phyloP scores from a whole-genome alignment of 1,139 yeast species.

The Suhomyces bribrorum region DNA sequence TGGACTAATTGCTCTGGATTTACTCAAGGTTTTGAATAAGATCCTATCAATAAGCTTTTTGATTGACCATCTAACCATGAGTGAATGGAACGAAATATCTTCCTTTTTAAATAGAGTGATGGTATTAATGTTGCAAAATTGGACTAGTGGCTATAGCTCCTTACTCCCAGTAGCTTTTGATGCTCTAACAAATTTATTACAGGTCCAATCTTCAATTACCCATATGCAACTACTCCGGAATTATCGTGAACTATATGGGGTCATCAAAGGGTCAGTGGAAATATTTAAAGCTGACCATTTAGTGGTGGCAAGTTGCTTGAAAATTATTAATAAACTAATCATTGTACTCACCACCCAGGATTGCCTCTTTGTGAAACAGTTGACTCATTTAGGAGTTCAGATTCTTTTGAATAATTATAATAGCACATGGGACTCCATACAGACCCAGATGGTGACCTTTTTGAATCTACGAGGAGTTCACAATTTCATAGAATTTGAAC shows the following conservation, averaged over 20 bases:
- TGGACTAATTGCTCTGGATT: constrained; percentile 38
- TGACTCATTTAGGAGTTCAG: constrained; percentile 34
- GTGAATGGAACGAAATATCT: constrained; percentile 33
- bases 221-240: constrained; percentile 21
- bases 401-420: constrained; percentile 28
- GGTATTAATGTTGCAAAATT: constrained; percentile 7
- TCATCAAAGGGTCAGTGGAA: constrained; percentile 22
- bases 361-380: constrained; percentile 28
- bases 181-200: constrained; percentile 27
- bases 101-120: constrained; percentile 26
- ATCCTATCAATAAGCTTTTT: constrained; percentile 35
- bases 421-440: constrained; percentile 35
- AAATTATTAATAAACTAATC: constrained; percentile 41
- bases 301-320: constrained; percentile 28
- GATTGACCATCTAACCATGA: constrained; percentile 38
- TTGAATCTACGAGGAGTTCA: constrained; percentile 31
- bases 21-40: constrained; percentile 29
- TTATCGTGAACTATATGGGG: constrained; percentile 25
- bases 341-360: constrained; percentile 34
- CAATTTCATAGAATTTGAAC: constrained; percentile 12
- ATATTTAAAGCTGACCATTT: constrained; percentile 26
- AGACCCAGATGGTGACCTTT: constrained; percentile 37
- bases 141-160: constrained; percentile 22
- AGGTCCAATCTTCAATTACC: constrained; percentile 27
- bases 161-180: constrained; percentile 30